phyloP scores from a whole-genome alignment of 495 filamentous ascomycete genomes.

The Cryomyces minteri region DNA sequence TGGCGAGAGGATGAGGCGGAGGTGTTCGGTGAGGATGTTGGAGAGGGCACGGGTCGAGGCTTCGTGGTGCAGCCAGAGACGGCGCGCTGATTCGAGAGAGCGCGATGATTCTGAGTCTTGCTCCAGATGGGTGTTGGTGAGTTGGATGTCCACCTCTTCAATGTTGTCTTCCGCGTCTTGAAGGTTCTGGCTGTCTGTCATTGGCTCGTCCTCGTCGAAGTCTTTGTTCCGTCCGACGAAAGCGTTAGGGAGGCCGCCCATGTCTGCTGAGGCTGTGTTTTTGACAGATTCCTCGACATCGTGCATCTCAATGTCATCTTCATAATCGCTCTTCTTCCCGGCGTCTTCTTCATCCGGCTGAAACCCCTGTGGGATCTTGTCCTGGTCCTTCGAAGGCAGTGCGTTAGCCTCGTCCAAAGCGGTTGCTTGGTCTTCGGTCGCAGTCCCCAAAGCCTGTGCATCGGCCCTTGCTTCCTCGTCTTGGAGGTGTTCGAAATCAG shows the following conservation, averaged over 20 bases:
- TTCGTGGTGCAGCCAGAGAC: slow-evolving; percentile 76
- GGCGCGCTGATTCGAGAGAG: slow-evolving; percentile 39
- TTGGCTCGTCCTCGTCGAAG: background rate
- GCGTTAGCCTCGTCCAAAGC: slow-evolving; percentile 72
- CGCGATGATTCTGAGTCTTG: slow-evolving; percentile 23
- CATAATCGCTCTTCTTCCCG: slow-evolving; percentile 9
- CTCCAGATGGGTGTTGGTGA: slow-evolving; percentile 53
- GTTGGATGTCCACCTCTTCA: slow-evolving; percentile 51
- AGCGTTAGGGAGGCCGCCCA: background rate
- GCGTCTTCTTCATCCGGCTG: slow-evolving; percentile 31
- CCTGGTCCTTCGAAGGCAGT: slow-evolving; percentile 49
- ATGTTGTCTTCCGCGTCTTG: slow-evolving; percentile 32
- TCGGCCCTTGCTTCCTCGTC: slow-evolving; percentile 65
- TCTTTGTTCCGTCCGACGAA: background rate
- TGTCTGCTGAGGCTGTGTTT: background rate
- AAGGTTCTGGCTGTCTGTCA: background rate
- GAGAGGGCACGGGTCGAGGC: slow-evolving; percentile 68
- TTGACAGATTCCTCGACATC: slow-evolving; percentile 4
- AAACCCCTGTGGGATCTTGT: slow-evolving; percentile 27
- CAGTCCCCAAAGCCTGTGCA: slow-evolving; percentile 77
- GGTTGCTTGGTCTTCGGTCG: slow-evolving; percentile 67
- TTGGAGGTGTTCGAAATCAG: slow-evolving; percentile 78
- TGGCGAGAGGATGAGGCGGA: slow-evolving; percentile 85
- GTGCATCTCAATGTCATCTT: slow-evolving; percentile 28
- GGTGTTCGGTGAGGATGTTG: slow-evolving; percentile 72